Conservation (phyloP, 2,329 filamentous ascomycete species). For the Paraconiothyrium brasiliense region DNA sequence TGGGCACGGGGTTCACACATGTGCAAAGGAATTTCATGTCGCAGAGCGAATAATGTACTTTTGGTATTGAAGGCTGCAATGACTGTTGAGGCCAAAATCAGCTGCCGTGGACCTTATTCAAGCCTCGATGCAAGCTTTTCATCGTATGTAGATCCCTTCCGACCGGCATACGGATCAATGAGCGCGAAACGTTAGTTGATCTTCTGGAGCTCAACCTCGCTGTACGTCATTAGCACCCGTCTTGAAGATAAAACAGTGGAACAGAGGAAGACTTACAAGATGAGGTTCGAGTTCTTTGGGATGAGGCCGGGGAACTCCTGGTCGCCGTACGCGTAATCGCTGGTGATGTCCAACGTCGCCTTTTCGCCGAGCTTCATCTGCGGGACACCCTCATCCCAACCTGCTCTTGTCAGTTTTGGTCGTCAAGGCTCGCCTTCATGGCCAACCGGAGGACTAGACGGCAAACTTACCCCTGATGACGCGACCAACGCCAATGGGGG, state of each 20-base stretch:
- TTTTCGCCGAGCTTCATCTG: constrained; percentile 92
- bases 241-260: background rate
- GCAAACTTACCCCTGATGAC: constrained; percentile 79
- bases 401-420: constrained; percentile 30
- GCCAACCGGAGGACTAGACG: background rate
- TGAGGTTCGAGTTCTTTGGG: constrained; percentile 74
- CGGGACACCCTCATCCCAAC: constrained; percentile 68
- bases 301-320: constrained; percentile 78
- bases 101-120: background rate
- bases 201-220: constrained; percentile 47
- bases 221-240: constrained; percentile 20
- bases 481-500: constrained; percentile 78
- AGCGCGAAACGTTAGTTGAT: constrained; percentile 34
- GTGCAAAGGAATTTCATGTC: background rate
- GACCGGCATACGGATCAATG: background rate
- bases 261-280: constrained; percentile 73
- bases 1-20: background rate
- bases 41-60: background rate
- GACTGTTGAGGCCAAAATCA: too few relatives aligned
- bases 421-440: background rate
- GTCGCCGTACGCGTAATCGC: constrained; percentile 60
- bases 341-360: constrained; percentile 81
- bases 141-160: background rate
- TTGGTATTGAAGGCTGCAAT: background rate
- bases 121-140: background rate